phyloP scores from a whole-genome alignment of 441 rosid species.

The Biscutella laevigata region DNA sequence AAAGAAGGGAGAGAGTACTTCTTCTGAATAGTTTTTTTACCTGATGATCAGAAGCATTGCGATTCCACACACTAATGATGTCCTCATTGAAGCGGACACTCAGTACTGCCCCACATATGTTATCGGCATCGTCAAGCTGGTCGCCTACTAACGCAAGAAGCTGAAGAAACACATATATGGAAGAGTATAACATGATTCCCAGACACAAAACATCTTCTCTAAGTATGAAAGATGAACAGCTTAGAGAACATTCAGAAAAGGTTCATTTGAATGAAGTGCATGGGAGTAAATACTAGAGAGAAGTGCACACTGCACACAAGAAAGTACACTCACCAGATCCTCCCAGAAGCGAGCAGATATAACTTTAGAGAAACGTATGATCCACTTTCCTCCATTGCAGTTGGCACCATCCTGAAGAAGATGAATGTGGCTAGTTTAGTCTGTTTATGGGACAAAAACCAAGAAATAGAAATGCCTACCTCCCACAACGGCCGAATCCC shows the following conservation, averaged over 20 bases:
- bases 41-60: slow-evolving; percentile 89
- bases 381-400: slow-evolving; percentile 97
- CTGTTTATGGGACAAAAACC: not conserved
- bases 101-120: slow-evolving; percentile 90
- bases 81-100: slow-evolving; percentile 93
- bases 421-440: slow-evolving; percentile 8
- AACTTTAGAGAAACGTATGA: slow-evolving; percentile 79
- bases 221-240: not conserved
- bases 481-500: slow-evolving; percentile 93
- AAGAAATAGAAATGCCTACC: slow-evolving; percentile 30
- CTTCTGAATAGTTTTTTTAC: slow-evolving; percentile 25
- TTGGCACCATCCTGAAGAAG: slow-evolving; percentile 77
- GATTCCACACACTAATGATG: slow-evolving; percentile 88
- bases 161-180: slow-evolving; percentile 33
- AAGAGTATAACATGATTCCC: not conserved
- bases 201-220: not conserved
- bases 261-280: not conserved
- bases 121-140: slow-evolving; percentile 76
- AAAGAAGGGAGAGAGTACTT: not conserved
- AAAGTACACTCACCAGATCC: slow-evolving; percentile 64
- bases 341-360: slow-evolving; percentile 98
- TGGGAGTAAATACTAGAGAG: slow-evolving; percentile 1
- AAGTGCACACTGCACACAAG: not conserved
- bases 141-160: slow-evolving; percentile 90
- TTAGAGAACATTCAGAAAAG: not conserved